A percentile compares a stretch with the other conserved stretches of the same genome.
These are phyloP conservation scores for Colletotrichum sp. DNA, from an alignment of 2,329 filamentous ascomycete genomes.

Conservation along the genomic window DNA sequence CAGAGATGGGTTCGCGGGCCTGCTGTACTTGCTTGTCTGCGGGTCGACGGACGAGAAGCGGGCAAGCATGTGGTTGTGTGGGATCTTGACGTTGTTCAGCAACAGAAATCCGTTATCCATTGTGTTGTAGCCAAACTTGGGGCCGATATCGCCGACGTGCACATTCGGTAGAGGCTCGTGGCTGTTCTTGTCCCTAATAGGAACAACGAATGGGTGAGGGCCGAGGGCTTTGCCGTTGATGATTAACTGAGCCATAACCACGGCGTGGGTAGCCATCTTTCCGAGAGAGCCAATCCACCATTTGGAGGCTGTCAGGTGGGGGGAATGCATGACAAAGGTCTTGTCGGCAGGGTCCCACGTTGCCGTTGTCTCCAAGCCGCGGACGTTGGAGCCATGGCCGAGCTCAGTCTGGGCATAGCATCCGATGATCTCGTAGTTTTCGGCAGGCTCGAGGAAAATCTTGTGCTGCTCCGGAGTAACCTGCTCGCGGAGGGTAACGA, in stretches of 20 bases:
- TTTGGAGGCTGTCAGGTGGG: constrained; percentile 76
- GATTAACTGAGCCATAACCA: constrained; percentile 79
- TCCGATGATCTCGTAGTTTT: constrained; percentile 74
- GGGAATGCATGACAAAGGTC: constrained; percentile 77
- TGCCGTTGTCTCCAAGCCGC: constrained; percentile 74
- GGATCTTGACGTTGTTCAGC: constrained; percentile 78
- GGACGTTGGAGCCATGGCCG: constrained; percentile 79
- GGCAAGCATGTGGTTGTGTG: constrained; percentile 67
- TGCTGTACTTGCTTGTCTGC: constrained; percentile 70
- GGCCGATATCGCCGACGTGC: constrained; percentile 81
- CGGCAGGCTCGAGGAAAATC: constrained; percentile 71
- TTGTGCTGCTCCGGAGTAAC: constrained; percentile 76
- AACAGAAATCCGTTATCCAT: constrained; percentile 85
- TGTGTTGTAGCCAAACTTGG: constrained; percentile 80
- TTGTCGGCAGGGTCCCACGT: constrained; percentile 77
- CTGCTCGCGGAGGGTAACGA: constrained; percentile 70
- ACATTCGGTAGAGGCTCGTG: constrained; percentile 72
- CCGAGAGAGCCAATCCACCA: constrained; percentile 87
- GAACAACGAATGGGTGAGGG: constrained; percentile 80
- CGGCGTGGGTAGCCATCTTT: constrained; percentile 76
- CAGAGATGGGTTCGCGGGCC: constrained; percentile 69
- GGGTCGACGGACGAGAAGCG: constrained; percentile 62
- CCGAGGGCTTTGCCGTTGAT: constrained; percentile 72
- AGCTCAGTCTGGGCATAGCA: constrained; percentile 85
- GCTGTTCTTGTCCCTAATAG: constrained; percentile 73